A percentile compares a stretch with the other conserved stretches of the same genome.
Conservation (phyloP, 73 alveolate species). For the Paramecium primaurelia region DNA sequence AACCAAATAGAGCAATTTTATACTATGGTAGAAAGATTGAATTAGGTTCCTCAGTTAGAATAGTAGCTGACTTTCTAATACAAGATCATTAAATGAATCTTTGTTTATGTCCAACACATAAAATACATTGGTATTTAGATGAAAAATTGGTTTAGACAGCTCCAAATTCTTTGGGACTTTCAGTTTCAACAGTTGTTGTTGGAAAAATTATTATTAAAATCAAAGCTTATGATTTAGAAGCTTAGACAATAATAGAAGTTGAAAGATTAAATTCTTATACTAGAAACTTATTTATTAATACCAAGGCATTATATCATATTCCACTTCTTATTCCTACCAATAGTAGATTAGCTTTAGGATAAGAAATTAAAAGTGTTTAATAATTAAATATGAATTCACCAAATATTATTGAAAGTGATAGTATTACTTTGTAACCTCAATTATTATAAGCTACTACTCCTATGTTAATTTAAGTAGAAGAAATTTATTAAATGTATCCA, state of each 20-base stretch:
- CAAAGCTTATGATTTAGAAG: background rate
- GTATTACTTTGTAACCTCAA: background rate
- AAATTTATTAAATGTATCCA: background rate
- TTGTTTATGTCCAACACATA: conserved; percentile 7
- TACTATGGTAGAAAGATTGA: background rate
- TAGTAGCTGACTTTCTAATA: background rate
- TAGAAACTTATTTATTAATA: background rate
- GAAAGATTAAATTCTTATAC: background rate
- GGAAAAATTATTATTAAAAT: background rate
- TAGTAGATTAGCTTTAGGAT: background rate
- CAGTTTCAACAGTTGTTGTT: background rate
- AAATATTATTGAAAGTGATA: background rate
- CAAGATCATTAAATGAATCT: background rate
- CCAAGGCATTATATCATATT: background rate
- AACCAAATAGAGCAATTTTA: background rate
- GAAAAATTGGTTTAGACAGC: background rate
- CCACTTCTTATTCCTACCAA: background rate
- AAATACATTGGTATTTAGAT: background rate
- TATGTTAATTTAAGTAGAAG: background rate
- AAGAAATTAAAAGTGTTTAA: background rate
- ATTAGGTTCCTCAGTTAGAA: conserved; percentile 10
- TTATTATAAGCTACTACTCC: background rate
- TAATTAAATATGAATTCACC: background rate
- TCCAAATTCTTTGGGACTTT: background rate
- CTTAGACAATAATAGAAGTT: background rate